These are phyloP conservation scores for Marasmius fiardii DNA, from an alignment of 1,284 basidiomycete genomes.

Conservation along the genomic window DNA sequence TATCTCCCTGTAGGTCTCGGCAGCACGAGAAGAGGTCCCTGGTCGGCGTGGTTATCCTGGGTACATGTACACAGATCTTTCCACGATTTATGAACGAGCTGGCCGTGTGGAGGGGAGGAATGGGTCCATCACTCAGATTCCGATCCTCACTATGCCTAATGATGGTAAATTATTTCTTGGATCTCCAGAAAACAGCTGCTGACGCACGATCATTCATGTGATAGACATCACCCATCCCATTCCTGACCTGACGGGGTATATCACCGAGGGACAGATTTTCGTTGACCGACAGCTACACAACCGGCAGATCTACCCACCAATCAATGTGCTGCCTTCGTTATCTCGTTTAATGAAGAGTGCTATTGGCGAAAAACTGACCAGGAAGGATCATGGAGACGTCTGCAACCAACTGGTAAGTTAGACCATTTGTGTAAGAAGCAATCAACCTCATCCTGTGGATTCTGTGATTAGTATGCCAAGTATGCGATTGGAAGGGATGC, in stretches of 20 bases:
- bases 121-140: constrained; percentile 99
- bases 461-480: constrained; percentile 75
- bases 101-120: constrained; percentile 97
- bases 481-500: constrained; percentile 98
- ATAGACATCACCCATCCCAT: constrained; percentile 99
- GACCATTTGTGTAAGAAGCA: constrained; percentile 20
- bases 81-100: constrained; percentile 99
- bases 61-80: constrained; percentile 99
- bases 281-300: constrained; percentile 95
- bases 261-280: constrained; percentile 99
- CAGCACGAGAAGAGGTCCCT: constrained; percentile 98
- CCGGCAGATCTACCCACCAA: constrained; percentile 98
- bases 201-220: constrained; percentile 17
- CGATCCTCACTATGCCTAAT: constrained; percentile 99
- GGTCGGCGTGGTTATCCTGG: constrained; percentile 99
- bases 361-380: constrained; percentile 95
- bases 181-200: constrained; percentile 11
- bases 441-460: constrained; percentile 3
- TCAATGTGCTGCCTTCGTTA: constrained; percentile 98
- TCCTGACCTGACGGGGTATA: constrained; percentile 99
- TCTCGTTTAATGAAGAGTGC: constrained; percentile 99
- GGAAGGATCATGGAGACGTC: constrained; percentile 98
- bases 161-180: constrained; percentile 65
- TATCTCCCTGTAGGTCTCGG: constrained; percentile 69
- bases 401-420: constrained; percentile 88